A percentile compares a stretch with the other conserved stretches of the same genome.
These are phyloP conservation scores for Tolypocladium capitatum DNA, from an alignment of 2,329 filamentous ascomycete species.

Conservation along the genomic window DNA sequence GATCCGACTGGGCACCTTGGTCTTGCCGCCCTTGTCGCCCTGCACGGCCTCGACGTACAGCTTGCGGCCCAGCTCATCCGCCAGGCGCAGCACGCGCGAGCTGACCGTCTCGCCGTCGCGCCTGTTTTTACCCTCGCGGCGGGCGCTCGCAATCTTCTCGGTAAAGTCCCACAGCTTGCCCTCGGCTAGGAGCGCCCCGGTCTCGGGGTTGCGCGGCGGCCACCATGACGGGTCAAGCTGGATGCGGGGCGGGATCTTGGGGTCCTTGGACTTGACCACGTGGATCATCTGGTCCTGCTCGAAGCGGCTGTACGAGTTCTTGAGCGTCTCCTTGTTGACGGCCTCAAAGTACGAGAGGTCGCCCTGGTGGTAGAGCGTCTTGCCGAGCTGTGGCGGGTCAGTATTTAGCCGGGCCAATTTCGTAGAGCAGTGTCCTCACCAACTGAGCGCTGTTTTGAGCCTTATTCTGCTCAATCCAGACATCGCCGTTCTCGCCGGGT, in stretches of 20 bases:
- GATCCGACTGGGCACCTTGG: slow-evolving; percentile 26
- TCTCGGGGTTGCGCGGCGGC: slow-evolving; percentile 49
- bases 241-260: slow-evolving; percentile 47
- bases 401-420: neutral
- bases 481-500: slow-evolving; percentile 38
- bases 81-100: slow-evolving; percentile 63
- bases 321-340: slow-evolving; percentile 94
- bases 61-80: slow-evolving; percentile 56
- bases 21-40: slow-evolving; percentile 21
- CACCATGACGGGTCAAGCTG: slow-evolving; percentile 64
- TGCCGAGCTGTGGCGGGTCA: slow-evolving; percentile 52
- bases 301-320: slow-evolving; percentile 81
- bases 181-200: slow-evolving; percentile 48
- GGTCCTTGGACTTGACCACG: slow-evolving; percentile 54
- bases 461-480: slow-evolving; percentile 67
- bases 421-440: slow-evolving; percentile 30
- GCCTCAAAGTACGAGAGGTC: slow-evolving; percentile 96
- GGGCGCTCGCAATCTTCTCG: slow-evolving; percentile 68
- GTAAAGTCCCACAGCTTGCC: slow-evolving; percentile 87
- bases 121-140: slow-evolving; percentile 89
- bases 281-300: slow-evolving; percentile 82
- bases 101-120: slow-evolving; percentile 86
- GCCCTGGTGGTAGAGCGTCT: slow-evolving; percentile 94
- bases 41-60: slow-evolving; percentile 49
- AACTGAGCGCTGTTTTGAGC: slow-evolving; percentile 73